Percentiles rank a stretch among this genome's conserved stretches.
Evolutionary conservation across 495 filamentous ascomycete species (phyloP).

Genomic region (Umbilicaria muhlenbergii): DNA sequence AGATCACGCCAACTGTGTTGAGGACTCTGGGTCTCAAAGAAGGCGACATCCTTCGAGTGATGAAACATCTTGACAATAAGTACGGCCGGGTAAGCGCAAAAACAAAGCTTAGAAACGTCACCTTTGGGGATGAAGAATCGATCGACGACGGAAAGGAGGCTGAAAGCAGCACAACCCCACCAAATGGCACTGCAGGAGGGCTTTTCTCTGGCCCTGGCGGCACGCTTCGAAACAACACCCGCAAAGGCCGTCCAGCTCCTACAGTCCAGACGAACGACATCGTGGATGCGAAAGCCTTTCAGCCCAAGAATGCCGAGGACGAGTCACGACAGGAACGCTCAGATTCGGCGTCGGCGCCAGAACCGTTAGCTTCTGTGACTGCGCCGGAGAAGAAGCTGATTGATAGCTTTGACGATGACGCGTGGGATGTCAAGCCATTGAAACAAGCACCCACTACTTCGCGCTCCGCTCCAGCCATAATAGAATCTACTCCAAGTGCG

Average conservation of each 20-base stretch:
- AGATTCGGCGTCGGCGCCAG: constrained; percentile 29
- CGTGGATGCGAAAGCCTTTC: constrained; percentile 77
- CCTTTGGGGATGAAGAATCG: constrained; percentile 41
- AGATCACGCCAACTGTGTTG: constrained; percentile 67
- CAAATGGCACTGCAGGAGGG: constrained; percentile 40
- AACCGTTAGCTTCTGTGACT: constrained; percentile 36
- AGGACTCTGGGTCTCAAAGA: constrained; percentile 82
- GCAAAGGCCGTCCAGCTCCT: constrained; percentile 78
- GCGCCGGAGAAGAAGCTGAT: constrained; percentile 21
- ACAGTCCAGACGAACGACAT: constrained; percentile 68
- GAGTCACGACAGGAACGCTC: constrained; percentile 21
- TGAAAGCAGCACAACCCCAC: constrained; percentile 13
- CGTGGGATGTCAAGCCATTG: constrained; percentile 94
- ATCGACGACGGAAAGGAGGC: constrained; percentile 33
- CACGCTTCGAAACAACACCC: constrained; percentile 80
- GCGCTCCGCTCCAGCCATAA: constrained; percentile 16
- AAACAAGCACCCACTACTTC: constrained; percentile 34
- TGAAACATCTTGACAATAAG: constrained; percentile 74
- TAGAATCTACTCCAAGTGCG: constrained; percentile 15
- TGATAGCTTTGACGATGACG: constrained; percentile 86
- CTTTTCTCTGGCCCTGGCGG: constrained; percentile 89
- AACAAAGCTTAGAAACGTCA: constrained; percentile 42
- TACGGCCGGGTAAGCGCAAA: constrained; percentile 48
- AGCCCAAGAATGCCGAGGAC: constrained; percentile 31
- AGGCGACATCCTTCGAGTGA: constrained; percentile 90